A percentile compares a stretch with the other conserved stretches of the same genome.
Conservation (phyloP, 163 green algal genomes). For the Chloromonas sp. region DNA sequence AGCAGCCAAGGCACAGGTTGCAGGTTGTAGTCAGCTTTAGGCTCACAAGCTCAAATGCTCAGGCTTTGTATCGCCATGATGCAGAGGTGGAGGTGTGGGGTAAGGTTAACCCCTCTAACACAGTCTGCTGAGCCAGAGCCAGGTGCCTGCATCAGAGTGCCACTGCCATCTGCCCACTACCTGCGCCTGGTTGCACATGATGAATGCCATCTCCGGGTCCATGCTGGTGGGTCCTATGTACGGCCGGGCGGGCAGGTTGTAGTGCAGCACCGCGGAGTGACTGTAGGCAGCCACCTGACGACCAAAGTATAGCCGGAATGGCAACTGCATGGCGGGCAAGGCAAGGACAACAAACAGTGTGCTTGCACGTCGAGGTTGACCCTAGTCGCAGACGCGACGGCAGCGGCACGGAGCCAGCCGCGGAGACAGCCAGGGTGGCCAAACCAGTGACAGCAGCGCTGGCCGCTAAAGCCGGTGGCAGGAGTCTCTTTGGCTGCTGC, state of each 20-base stretch:
- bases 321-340: conserved; percentile 24
- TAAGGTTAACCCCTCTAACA: too few species aligned
- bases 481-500: neutral
- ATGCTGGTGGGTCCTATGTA: conserved; percentile 96
- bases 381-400: too few species aligned
- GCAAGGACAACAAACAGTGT: neutral
- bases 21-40: too few species aligned
- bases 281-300: conserved; percentile 55
- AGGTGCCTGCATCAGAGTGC: too few species aligned
- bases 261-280: conserved; percentile 33
- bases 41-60: too few species aligned
- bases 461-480: neutral
- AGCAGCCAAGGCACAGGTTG: too few species aligned
- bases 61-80: too few species aligned
- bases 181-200: conserved; percentile 89
- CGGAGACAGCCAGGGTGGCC: neutral
- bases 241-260: conserved; percentile 58
- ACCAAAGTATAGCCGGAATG: conserved; percentile 63
- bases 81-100: too few species aligned
- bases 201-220: conserved; percentile 90
- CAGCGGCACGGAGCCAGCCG: neutral
- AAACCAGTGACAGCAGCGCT: neutral
- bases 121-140: too few species aligned
- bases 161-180: conserved; percentile 15
- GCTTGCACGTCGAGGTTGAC: neutral